phyloP scores from a whole-genome alignment of 2,329 filamentous ascomycete genomes.

The Didymella pinodella region DNA sequence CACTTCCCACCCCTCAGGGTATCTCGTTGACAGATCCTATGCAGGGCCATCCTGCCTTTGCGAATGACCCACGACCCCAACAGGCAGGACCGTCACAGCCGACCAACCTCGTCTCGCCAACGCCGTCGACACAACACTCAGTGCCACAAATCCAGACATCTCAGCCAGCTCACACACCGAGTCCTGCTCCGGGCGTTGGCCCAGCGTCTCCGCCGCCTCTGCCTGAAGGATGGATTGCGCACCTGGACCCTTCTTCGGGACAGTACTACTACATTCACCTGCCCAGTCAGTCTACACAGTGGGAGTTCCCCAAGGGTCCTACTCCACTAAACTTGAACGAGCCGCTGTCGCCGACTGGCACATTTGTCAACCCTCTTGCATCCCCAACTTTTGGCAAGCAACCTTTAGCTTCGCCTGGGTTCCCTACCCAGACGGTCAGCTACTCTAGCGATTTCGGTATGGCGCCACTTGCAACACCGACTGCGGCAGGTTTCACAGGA shows the following conservation, averaged over 20 bases:
- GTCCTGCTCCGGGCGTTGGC: constrained; percentile 67
- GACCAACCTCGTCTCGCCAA: constrained; percentile 39
- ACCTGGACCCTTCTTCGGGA: constrained; percentile 92
- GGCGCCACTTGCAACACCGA: constrained; percentile 75
- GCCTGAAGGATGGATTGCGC: constrained; percentile 97
- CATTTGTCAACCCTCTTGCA: constrained; percentile 55
- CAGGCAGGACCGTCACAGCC: constrained; percentile 54
- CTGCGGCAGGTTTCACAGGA: constrained; percentile 81
- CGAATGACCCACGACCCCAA: constrained; percentile 75
- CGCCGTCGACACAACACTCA: constrained; percentile 40
- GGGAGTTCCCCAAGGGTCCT: constrained; percentile 97
- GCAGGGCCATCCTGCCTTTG: constrained; percentile 84
- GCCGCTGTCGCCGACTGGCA: constrained; percentile 80
- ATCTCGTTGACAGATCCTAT: constrained; percentile 50
- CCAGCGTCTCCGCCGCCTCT: constrained; percentile 89
- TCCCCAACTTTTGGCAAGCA: constrained; percentile 63
- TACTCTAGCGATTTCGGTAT: constrained; percentile 89
- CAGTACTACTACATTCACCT: constrained; percentile 99
- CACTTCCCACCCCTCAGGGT: constrained; percentile 35
- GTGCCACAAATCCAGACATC: constrained; percentile 35
- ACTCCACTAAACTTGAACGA: constrained; percentile 86
- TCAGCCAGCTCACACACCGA: constrained; percentile 46
- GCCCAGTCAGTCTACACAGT: constrained; percentile 93
- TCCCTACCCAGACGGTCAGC: constrained; percentile 80
- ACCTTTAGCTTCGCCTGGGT: constrained; percentile 80